Evolutionary conservation across 2,329 filamentous ascomycete species (phyloP), one percentile per base, ranked within the genome.

Genomic region (Colletotrichum siamense): DNA sequence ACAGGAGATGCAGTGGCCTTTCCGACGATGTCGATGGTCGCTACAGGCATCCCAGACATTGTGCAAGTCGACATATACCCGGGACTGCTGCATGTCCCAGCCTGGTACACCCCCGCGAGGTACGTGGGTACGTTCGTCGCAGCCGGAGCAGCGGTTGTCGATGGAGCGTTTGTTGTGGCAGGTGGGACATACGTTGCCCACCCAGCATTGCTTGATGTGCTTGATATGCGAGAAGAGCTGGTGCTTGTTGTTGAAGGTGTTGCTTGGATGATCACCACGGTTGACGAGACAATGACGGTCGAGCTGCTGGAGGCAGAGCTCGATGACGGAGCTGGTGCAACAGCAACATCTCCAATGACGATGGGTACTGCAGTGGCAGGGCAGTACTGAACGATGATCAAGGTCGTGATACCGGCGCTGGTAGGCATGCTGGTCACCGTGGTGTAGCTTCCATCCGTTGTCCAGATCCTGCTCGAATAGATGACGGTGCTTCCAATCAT

Each of bases 341-440:
- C 57, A 15, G 18, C 64, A n/a, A 73, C 36, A 32, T 73, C 55
- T 10, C 18, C 36, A 28, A 73, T 69, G 22, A 57, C 30, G 4
- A 73, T 63, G 1, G 55, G 36, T 8, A 63, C 52, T n/a, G 71
- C 26, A 28, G 55, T 57, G 22, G 28, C 36, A 28, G 71, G 65
- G 30, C 71, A 73, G 59, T 63, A 73, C 39, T 73, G 64, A 7
- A 73, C 71, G 26, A 73, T 69, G 6, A 55, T n/a, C 36, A 73
- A 36, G 7, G 55, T 62, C 16, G 71, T 55, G 39, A 63, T 13
- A 10, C 39, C 32, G 36, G 71, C 36, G 24, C 36, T 39, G 1
- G 71, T 71, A 18, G 72, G 72, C 61, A 75, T 49, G 32, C 66
- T 75, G 8, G 65, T 70, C 30, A 75, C 72, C 6, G 67, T 71